Percentiles rank a stretch among this genome's conserved stretches.
These are phyloP conservation scores for Mycena latifolia DNA, from an alignment of 768 basidiomycete genomes.

Conservation along the genomic window DNA sequence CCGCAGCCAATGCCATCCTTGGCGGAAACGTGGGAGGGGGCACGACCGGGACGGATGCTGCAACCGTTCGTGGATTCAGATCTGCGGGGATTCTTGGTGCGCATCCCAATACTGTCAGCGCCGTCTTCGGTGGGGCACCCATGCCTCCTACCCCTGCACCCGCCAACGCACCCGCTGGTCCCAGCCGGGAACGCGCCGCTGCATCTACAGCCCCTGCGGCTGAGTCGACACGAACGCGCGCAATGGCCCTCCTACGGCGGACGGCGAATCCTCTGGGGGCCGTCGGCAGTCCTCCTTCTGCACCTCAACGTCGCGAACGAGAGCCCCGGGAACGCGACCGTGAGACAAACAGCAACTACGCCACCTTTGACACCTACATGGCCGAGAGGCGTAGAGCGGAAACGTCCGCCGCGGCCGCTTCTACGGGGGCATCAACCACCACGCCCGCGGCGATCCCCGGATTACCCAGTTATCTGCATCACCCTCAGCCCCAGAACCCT, in stretches of 20 bases:
- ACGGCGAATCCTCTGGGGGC: slow-evolving; percentile 30
- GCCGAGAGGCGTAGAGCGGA: slow-evolving; percentile 30
- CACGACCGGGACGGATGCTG: slow-evolving; percentile 28
- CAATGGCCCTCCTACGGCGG: slow-evolving; percentile 27
- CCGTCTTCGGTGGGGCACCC: slow-evolving; percentile 29
- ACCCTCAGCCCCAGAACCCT: slow-evolving; percentile 33
- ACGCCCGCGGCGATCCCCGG: slow-evolving; percentile 5
- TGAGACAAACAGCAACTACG: slow-evolving; percentile 25
- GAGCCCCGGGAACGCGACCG: slow-evolving; percentile 30
- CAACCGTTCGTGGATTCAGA: slow-evolving; percentile 33
- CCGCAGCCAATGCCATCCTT: slow-evolving; percentile 15
- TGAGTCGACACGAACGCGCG: slow-evolving; percentile 24
- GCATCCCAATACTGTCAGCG: slow-evolving; percentile 27
- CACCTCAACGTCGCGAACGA: slow-evolving; percentile 18
- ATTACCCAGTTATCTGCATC: slow-evolving; percentile 19
- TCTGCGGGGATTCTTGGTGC: slow-evolving; percentile 23
- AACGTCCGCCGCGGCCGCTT: slow-evolving; percentile 23
- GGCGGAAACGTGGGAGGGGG: slow-evolving; percentile 10
- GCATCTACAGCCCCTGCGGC: slow-evolving; percentile 1
- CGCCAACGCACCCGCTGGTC: slow-evolving; percentile 16
- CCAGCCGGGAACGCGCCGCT: slow-evolving; percentile 17
- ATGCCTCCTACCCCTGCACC: background rate
- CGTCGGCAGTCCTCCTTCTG: slow-evolving; percentile 26
- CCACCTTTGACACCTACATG: slow-evolving; percentile 34
- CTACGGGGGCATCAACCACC: background rate